Evolutionary conservation across 768 basidiomycete genomes (phyloP).

Genomic region (Pleurotus eryngii): DNA sequence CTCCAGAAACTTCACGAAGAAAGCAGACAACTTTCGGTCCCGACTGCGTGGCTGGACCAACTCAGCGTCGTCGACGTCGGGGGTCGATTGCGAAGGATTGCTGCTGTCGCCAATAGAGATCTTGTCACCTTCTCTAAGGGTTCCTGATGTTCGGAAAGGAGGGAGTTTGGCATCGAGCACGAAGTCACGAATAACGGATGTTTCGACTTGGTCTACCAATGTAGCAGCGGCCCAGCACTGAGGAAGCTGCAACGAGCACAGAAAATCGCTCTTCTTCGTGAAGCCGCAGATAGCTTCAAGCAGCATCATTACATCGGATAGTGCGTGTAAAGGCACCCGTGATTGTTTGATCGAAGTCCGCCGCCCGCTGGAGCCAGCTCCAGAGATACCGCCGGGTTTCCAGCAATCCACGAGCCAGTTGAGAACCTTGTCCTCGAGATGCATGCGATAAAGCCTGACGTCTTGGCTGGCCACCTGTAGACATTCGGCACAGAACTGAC

Average conservation of each 20-base stretch:
- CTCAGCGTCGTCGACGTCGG: slow-evolving; percentile 21
- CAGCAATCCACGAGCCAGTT: slow-evolving; percentile 80
- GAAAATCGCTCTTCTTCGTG: slow-evolving; percentile 38
- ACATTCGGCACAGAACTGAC: slow-evolving; percentile 70
- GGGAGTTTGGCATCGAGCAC: slow-evolving; percentile 66
- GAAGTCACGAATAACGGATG: slow-evolving; percentile 64
- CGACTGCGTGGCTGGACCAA: slow-evolving; percentile 48
- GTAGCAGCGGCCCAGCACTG: slow-evolving; percentile 63
- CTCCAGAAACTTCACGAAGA: slow-evolving; percentile 63
- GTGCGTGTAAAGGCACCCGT: slow-evolving; percentile 48
- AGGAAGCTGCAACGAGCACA: slow-evolving; percentile 58
- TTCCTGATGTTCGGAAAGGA: slow-evolving; percentile 19
- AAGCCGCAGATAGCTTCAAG: slow-evolving; percentile 64
- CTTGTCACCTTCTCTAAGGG: background rate
- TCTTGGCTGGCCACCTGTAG: slow-evolving; percentile 76
- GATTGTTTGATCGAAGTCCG: slow-evolving; percentile 21
- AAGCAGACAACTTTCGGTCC: slow-evolving; percentile 60
- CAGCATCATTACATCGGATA: slow-evolving; percentile 60
- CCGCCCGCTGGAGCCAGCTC: slow-evolving; percentile 17
- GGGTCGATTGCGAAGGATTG: background rate
- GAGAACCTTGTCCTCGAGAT: slow-evolving; percentile 82
- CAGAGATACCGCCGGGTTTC: slow-evolving; percentile 36
- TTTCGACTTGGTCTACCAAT: slow-evolving; percentile 55
- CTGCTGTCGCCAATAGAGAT: slow-evolving; percentile 1
- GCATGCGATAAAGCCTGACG: slow-evolving; percentile 77